Conservation (phyloP, 2,329 filamentous ascomycete genomes). For the Ophiosphaerella narmari region DNA sequence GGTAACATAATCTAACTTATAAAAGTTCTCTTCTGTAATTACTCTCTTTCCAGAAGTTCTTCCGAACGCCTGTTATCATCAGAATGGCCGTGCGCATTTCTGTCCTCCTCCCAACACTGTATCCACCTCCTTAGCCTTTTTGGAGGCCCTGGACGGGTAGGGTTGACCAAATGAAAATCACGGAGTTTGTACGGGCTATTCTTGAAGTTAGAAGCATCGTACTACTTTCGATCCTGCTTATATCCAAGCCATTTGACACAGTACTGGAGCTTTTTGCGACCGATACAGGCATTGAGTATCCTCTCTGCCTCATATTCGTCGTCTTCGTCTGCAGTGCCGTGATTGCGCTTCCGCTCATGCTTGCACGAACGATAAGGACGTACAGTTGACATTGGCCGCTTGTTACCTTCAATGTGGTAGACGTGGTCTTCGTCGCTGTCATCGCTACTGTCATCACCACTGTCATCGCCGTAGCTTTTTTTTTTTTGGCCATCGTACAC, state of each 20-base stretch:
- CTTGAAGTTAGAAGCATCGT: conserved; percentile 12
- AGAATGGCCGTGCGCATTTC: conserved; percentile 14
- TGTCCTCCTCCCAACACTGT: conserved; percentile 18
- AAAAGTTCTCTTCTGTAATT: too few species aligned
- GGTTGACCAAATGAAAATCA: conserved; percentile 12
- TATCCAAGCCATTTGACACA: conserved; percentile 12
- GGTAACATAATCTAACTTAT: too few species aligned
- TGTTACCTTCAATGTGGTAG: background rate
- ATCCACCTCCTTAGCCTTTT: conserved; percentile 12
- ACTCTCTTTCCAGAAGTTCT: too few species aligned
- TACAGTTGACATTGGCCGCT: background rate
- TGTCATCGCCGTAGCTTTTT: too few species aligned
- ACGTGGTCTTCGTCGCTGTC: background rate
- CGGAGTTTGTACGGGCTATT: conserved; percentile 9
- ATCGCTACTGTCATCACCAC: background rate
- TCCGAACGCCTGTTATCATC: conserved; percentile 1
- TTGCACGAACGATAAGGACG: background rate
- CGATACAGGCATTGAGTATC: conserved; percentile 7
- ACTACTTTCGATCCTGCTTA: conserved; percentile 9
- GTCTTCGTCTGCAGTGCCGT: background rate
- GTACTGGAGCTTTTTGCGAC: conserved; percentile 7
- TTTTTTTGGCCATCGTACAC: background rate
- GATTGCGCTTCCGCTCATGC: background rate
- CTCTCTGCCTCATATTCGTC: conserved; percentile 12
- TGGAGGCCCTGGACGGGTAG: conserved; percentile 10